Base-by-base conservation (phyloP, 2,329 filamentous ascomycete species). In the Chaetomiaceae sp. region DNA sequence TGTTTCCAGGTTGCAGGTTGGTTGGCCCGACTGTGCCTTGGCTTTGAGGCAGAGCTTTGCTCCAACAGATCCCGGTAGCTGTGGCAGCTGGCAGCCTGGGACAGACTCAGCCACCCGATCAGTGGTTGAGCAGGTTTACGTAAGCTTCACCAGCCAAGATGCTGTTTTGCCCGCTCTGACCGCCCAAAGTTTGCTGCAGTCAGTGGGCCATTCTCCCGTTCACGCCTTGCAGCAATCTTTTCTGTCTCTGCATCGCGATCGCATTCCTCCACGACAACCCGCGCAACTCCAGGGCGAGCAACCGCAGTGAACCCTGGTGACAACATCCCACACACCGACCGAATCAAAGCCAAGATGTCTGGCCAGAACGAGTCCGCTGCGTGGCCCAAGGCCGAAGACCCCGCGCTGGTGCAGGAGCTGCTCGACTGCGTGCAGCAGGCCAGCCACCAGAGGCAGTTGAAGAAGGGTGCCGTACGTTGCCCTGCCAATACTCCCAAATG, bases 401-500 rank as follows among this genome's bases (percentile, higher is more conserved):
- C 79, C 62, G 78, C 80, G 60, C 75, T 94, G 55, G 80, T 85
- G 46, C 83, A 89, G 73, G 83, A 90, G 66, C 81, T 96, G 54
- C 79, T 95, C 54, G 86, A 94, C 59, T 76, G 89, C 46, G 76
- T 90, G 52, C 56, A 58, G 52, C 56, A 58, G 52, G 55, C 55
- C 35, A 54, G 54, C 55, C 56, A 58, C 44, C 57, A 58, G 45
- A 42, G 56, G 15, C 87, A 93, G 75, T 70, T 90, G 56, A 93
- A 93, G 77, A 94, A 93, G 76, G 87, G 88, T 52, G 87, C 86
- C 76, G 85, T 72, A 65, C 40, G 62, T 53, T 33, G 20, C 36
- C 35, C 20, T 30, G 3, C n/a, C n/a, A n/a, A n/a, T n/a, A n/a
- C n/a, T n/a, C n/a, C n/a, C n/a, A n/a, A n/a, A n/a, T n/a, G n/a